Base-by-base conservation (phyloP, 2,329 filamentous ascomycete species). In the Zelopaecilomyces penicillatus region DNA sequence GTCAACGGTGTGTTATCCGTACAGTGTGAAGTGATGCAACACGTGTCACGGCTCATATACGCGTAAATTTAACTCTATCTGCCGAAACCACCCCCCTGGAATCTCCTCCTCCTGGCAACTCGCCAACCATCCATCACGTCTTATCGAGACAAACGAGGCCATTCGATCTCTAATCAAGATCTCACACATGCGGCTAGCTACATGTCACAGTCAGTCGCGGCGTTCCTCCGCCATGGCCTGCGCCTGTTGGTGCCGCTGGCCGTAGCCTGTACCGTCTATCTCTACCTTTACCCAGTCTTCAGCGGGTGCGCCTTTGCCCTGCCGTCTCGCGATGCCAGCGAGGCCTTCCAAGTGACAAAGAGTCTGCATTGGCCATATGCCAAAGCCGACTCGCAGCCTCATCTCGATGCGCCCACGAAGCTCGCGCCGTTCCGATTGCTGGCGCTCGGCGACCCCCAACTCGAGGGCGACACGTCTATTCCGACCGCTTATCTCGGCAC, bases 401-500 rank as follows among this genome's bases (percentile, higher is more conserved):
- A 54, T 19, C 19, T 19, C n/a, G 42, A 47, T n/a, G 41, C 50
- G 35, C 57, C 51, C 28, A 54, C 52, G 12, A 58, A 57, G 41
- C 55, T 54, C 55, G 87, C 88, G 4, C 87, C 89, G 0, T 95
- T 97, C 58, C 79, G 91, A 46, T 78, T 97, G 3, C 82, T 97
- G 10, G 82, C 89, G 1, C 78, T 97, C 26, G 91, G 86, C 49
- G 91, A 97, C 63, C 91, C 91, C 5, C 91, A 97, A 63, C 78
- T 97, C 43, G 91, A 97, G 67, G 91, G 91, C 55, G 87, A 95
- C 60, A 88, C 85, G 2, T 89, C 87, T 5, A 82, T 96, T 28
- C 85, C 83, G 11, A 74, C 73, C 43, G 67, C 70, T 32, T 69
- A 74, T 50, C 63, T 74, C 33, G 68, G 72, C 38, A 61, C 69